Percentiles rank a stretch among this genome's conserved stretches.
phyloP scores from a whole-genome alignment of 352 stramenopile species.

The Aphanomyces stellatus region DNA sequence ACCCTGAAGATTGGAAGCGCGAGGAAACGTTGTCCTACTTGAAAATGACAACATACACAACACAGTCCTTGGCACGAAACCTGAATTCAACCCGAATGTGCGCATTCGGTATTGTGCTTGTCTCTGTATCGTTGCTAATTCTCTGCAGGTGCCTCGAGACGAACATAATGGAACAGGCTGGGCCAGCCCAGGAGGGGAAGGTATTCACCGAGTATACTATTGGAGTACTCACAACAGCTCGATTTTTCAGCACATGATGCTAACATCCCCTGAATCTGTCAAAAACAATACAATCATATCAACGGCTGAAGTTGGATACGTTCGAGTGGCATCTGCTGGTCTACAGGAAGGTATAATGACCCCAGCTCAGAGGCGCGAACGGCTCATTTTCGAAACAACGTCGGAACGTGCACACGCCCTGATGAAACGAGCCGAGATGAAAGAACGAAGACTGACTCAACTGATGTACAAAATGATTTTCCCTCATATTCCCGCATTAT shows the following conservation, averaged over 20 bases:
- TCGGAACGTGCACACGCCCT: constrained; percentile 42
- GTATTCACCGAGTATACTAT: neutral
- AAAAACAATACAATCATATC: constrained; percentile 11
- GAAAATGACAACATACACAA: constrained; percentile 19
- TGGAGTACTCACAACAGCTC: neutral
- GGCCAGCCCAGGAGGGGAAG: neutral
- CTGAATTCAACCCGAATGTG: neutral
- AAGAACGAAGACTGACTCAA: constrained; percentile 55
- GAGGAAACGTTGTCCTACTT: constrained; percentile 16
- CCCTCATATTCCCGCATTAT: neutral
- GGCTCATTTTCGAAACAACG: constrained; percentile 51
- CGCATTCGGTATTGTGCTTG: constrained; percentile 5
- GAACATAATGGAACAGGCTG: constrained; percentile 5
- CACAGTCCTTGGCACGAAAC: constrained; percentile 14
- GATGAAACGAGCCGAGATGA: constrained; percentile 45
- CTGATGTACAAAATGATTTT: constrained; percentile 38
- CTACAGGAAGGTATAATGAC: constrained; percentile 70
- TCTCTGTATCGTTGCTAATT: neutral
- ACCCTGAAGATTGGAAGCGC: neutral
- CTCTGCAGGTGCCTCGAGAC: constrained; percentile 7
- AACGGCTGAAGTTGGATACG: constrained; percentile 1
- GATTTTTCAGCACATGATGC: neutral
- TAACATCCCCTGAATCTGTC: neutral
- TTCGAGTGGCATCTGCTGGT: constrained; percentile 28
- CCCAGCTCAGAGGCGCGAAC: constrained; percentile 54